Base-by-base conservation (phyloP, 805 yeast species). In the Candida maesae region DNA sequence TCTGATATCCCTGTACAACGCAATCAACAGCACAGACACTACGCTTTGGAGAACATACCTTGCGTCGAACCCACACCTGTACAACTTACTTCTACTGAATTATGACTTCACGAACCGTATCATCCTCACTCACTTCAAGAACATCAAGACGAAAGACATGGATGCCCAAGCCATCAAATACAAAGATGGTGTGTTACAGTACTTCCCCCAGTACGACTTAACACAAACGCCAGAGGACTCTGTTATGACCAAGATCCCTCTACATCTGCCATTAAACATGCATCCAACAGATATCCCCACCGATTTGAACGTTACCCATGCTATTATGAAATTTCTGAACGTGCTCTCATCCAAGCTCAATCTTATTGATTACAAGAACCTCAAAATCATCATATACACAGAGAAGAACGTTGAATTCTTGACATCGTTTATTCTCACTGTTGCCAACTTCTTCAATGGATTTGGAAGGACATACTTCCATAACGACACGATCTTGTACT, bases 401-500 rank as follows among this genome's bases (percentile, higher is more conserved):
- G 13, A 32, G 3, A 65, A 38, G 53, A 65, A 63, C 61, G 73
- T 51, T 54, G 73, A 55, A 53, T 68, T 24, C 49, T 68, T 47
- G 61, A 72, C 49, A 43, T 69, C 64, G 61, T 75, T 51, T 61
- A 67, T 60, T 64, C 59, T 65, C 56, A 64, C 60, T 31, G 61
- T 45, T 41, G 72, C 63, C 42, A 73, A 53, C 52, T 65, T 38
- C 40, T 63, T 60, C 58, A 73, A 56, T 53, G 73, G 50, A 44
- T 69, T 36, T 53, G 65, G 38, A 66, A 72, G 27, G 62, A 67
- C 35, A 64, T 78, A 39, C 60, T 74, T 41, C 50, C 72, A 55
- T 52, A 71, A 48, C 67, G 74, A 36, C 33, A 65, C 33, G 52
- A 65, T 60, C 52, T 59, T 64, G 53, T 68, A 61, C 45, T 73